Percentiles rank a stretch among this genome's conserved stretches.
These are phyloP conservation scores for Rubroshorea leprosula DNA, from an alignment of 345 rosid species.

Conservation along the genomic window DNA sequence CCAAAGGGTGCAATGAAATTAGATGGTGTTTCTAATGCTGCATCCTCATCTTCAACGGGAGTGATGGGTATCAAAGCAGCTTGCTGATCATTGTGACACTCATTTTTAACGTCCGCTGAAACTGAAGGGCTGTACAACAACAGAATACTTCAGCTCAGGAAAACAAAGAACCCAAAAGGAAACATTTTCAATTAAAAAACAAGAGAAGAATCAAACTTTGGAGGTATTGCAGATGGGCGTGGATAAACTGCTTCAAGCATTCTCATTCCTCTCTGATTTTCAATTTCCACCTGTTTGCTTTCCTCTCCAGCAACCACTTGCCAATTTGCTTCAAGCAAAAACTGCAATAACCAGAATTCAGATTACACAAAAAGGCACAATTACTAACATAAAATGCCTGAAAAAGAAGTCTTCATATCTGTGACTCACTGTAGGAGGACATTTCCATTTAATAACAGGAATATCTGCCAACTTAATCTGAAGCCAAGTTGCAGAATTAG, in stretches of 20 bases:
- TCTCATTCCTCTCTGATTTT: constrained; percentile 81
- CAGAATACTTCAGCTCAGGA: constrained; percentile 12
- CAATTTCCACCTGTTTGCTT: constrained; percentile 63
- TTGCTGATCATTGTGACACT: constrained; percentile 34
- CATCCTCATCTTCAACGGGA: constrained; percentile 86
- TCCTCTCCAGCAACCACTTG: constrained; percentile 90
- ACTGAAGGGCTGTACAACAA: constrained; percentile 57
- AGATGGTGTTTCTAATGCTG: constrained; percentile 32
- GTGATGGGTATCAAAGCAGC: constrained; percentile 60
- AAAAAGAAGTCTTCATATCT: background rate
- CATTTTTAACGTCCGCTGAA: constrained; percentile 37
- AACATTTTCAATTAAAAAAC: constrained; percentile 3
- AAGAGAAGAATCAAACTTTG: constrained; percentile 43
- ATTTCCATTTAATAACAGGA: constrained; percentile 67
- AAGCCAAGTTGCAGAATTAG: constrained; percentile 34
- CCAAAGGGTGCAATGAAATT: constrained; percentile 23
- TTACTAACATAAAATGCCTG: constrained; percentile 4
- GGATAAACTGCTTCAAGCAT: constrained; percentile 97
- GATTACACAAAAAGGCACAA: constrained; percentile 16
- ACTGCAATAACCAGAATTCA: constrained; percentile 41
- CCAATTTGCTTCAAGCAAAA: constrained; percentile 51
- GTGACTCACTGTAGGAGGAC: constrained; percentile 56
- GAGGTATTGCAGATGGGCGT: constrained; percentile 78
- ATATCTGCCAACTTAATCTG: constrained; percentile 63
- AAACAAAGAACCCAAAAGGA: constrained; percentile 13